A percentile compares a stretch with the other conserved stretches of the same genome.
phyloP scores from a whole-genome alignment of 2,329 filamentous ascomycete genomes.

The Cladophialophora psammophila region DNA sequence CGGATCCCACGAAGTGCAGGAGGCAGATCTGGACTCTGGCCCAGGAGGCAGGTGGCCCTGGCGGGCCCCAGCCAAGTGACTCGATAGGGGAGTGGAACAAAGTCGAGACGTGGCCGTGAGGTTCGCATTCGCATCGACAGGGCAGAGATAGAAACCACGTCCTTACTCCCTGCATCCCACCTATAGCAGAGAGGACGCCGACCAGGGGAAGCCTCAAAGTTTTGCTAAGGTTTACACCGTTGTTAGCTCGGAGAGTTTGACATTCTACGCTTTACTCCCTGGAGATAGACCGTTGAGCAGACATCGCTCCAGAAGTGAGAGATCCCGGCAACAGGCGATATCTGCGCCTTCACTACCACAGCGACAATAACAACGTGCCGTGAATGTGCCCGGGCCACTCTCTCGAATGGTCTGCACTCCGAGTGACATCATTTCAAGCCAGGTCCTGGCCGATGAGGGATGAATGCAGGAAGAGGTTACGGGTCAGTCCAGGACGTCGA shows the following conservation, averaged over 20 bases:
- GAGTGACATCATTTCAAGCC: background rate
- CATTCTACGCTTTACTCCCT: too few relatives aligned
- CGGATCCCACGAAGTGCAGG: slow-evolving; percentile 67
- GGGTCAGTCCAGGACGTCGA: too few relatives aligned
- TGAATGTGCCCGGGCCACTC: background rate
- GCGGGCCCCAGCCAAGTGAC: slow-evolving; percentile 42
- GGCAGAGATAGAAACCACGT: background rate
- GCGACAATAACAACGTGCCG: background rate
- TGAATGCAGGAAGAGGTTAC: too few relatives aligned
- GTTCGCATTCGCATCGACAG: too few relatives aligned
- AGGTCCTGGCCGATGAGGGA: too few relatives aligned
- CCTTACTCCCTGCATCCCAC: background rate
- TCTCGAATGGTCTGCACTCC: background rate
- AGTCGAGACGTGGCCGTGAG: slow-evolving; percentile 70
- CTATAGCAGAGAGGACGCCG: too few relatives aligned
- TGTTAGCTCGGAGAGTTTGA: too few relatives aligned
- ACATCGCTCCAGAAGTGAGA: background rate
- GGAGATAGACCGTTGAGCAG: background rate
- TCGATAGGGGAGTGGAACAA: slow-evolving; percentile 66
- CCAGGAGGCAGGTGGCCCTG: slow-evolving; percentile 51
- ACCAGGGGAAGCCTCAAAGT: too few relatives aligned
- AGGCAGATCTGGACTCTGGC: slow-evolving; percentile 73
- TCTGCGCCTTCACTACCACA: background rate
- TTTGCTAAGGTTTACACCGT: too few relatives aligned
- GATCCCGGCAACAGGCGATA: background rate